phyloP scores from a whole-genome alignment of 495 filamentous ascomycete species.

The Neurospora sp. region DNA sequence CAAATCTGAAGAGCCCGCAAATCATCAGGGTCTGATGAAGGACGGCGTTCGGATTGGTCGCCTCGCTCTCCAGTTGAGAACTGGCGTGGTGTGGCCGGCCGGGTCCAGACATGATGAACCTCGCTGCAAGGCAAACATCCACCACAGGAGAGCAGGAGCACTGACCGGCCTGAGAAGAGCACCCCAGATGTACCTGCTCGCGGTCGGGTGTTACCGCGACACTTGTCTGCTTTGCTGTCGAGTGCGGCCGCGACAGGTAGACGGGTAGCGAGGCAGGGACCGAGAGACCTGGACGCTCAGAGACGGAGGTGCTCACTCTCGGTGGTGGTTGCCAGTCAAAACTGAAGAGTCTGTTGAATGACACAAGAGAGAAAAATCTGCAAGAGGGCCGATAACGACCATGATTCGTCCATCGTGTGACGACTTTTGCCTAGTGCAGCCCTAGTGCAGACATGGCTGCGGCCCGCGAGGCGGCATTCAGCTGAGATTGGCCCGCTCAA shows the following conservation, averaged over 20 bases:
- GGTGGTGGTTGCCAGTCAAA: constrained; percentile 2
- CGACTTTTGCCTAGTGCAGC: constrained; percentile 22
- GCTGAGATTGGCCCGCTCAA: constrained; percentile 28
- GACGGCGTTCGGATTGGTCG: constrained; percentile 20
- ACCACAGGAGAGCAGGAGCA: not conserved
- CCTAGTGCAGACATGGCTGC: constrained; percentile 28
- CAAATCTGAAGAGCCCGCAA: constrained; percentile 15
- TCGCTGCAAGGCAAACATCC: not conserved
- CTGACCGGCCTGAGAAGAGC: not conserved
- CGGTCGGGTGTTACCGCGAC: constrained; percentile 18
- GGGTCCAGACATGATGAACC: not conserved
- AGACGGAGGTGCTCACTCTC: constrained; percentile 2
- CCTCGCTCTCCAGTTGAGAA: constrained; percentile 15
- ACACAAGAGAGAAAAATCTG: not conserved
- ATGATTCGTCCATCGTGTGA: constrained; percentile 33
- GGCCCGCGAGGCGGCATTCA: constrained; percentile 26
- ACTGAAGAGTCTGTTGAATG: not conserved
- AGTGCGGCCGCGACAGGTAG: constrained; percentile 4
- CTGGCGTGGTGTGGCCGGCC: not conserved
- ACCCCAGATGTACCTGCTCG: constrained; percentile 9
- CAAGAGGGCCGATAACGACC: constrained; percentile 13
- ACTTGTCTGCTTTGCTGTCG: constrained; percentile 9
- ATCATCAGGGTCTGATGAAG: constrained; percentile 7
- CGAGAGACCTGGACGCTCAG: constrained; percentile 4
- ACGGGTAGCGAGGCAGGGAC: constrained; percentile 10